A percentile compares a stretch with the other conserved stretches of the same genome.
Conservation (phyloP, 441 rosid genomes). For the Eruca vesicaria region DNA sequence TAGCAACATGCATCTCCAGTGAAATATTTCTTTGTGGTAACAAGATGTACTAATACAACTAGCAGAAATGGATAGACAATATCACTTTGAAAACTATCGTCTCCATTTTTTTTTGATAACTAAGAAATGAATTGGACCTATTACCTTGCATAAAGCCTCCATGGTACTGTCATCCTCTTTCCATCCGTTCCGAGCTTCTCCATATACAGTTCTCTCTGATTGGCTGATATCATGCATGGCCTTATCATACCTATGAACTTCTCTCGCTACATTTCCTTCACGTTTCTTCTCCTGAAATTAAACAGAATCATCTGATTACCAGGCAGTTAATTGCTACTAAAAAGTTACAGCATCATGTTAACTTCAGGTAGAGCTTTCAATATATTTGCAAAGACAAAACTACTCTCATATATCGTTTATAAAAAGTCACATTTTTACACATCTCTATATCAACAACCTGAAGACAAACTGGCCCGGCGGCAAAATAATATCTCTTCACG, state of each 20-base stretch:
- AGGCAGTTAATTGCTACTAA: slow-evolving; percentile 11
- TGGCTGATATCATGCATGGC: slow-evolving; percentile 40
- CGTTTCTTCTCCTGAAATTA: slow-evolving; percentile 49
- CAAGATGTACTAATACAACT: neutral
- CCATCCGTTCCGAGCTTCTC: slow-evolving; percentile 50
- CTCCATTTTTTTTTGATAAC: neutral
- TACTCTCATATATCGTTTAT: neutral
- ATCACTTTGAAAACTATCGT: slow-evolving; percentile 15
- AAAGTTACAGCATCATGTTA: neutral
- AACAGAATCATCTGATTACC: slow-evolving; percentile 7
- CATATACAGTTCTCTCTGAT: slow-evolving; percentile 43
- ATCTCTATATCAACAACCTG: neutral
- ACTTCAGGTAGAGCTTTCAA: neutral
- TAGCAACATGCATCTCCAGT: neutral
- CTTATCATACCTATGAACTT: slow-evolving; percentile 45
- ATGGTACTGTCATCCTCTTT: slow-evolving; percentile 64
- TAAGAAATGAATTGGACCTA: neutral
- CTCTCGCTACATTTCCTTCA: slow-evolving; percentile 37
- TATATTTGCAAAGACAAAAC: neutral
- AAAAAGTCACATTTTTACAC: neutral
- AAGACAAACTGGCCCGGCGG: neutral
- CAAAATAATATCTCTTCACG: neutral
- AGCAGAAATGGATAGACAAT: neutral
- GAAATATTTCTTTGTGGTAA: neutral
- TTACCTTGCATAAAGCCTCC: slow-evolving; percentile 75